These are phyloP conservation scores for Fistulinella staudtii DNA, from an alignment of 1,284 basidiomycete genomes.

Conservation along the genomic window DNA sequence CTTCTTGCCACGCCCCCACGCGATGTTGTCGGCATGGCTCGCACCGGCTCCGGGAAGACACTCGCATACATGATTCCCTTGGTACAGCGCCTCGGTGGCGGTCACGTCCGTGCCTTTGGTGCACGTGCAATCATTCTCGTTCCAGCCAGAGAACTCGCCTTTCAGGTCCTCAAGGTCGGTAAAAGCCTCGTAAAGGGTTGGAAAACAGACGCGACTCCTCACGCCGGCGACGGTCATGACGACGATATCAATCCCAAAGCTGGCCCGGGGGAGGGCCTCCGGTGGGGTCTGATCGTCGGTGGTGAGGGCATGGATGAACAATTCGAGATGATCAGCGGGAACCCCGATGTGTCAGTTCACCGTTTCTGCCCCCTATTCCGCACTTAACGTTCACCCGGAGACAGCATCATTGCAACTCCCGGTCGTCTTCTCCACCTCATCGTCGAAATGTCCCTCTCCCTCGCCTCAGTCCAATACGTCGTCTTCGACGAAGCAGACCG, in stretches of 20 bases:
- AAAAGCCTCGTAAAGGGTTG: conserved; percentile 88
- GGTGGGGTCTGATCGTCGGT: conserved; percentile 95
- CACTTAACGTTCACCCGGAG: conserved; percentile 11
- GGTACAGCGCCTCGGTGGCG: conserved; percentile 80
- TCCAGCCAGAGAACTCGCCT: conserved; percentile 90
- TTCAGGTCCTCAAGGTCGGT: conserved; percentile 92
- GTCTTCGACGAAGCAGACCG: conserved; percentile 99
- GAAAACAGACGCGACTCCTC: conserved; percentile 53
- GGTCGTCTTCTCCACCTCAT: conserved; percentile 94
- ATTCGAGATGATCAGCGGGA: conserved; percentile 91
- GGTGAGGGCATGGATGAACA: conserved; percentile 96
- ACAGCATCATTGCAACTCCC: conserved; percentile 93
- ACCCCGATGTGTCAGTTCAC: conserved; percentile 85
- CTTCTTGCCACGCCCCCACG: conserved; percentile 83
- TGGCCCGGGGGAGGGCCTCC: conserved; percentile 59
- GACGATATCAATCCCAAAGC: conserved; percentile 46
- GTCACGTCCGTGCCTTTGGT: conserved; percentile 79
- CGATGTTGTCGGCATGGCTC: conserved; percentile 97
- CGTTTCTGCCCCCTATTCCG: conserved; percentile 5
- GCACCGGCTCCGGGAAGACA: conserved; percentile 98
- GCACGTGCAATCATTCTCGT: conserved; percentile 87
- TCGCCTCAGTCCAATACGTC: conserved; percentile 85
- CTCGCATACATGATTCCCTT: conserved; percentile 95
- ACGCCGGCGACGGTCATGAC: conserved; percentile 57
- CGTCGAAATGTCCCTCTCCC: conserved; percentile 95